Conservation (phyloP, 805 yeast genomes). For the Spathaspora boniae region DNA sequence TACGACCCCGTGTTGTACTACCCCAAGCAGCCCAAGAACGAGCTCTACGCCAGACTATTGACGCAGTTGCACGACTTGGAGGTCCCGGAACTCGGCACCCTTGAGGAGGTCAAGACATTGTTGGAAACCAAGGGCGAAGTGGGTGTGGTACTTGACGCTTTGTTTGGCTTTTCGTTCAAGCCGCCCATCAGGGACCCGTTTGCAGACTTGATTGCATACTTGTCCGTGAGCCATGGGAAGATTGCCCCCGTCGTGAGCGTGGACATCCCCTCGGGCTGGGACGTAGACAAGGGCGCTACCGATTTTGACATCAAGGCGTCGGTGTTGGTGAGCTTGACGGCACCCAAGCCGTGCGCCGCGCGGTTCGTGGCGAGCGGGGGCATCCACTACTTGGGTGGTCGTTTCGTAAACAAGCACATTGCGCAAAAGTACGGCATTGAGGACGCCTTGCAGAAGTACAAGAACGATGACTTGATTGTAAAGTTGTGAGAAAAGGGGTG, state of each 20-base stretch:
- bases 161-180: slow-evolving; percentile 91
- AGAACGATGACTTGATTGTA: slow-evolving; percentile 35
- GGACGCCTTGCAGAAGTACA: slow-evolving; percentile 29
- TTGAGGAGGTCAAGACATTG: slow-evolving; percentile 26
- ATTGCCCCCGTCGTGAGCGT: slow-evolving; percentile 68
- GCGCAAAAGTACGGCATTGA: slow-evolving; percentile 74
- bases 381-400: slow-evolving; percentile 82
- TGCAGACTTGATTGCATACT: slow-evolving; percentile 33
- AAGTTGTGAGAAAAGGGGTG: slow-evolving; percentile 25
- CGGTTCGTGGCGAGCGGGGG: slow-evolving; percentile 31
- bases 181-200: slow-evolving; percentile 87
- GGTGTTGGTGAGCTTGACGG: slow-evolving; percentile 79
- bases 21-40: slow-evolving; percentile 60
- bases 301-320: slow-evolving; percentile 52
- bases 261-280: slow-evolving; percentile 97
- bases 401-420: slow-evolving; percentile 66
- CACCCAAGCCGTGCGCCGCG: slow-evolving; percentile 85
- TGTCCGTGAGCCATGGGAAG: slow-evolving; percentile 31
- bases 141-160: slow-evolving; percentile 58
- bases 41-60: slow-evolving; percentile 55
- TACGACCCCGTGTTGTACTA: slow-evolving; percentile 74
- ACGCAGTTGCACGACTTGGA: slow-evolving; percentile 65
- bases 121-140: slow-evolving; percentile 18
- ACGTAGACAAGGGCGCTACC: slow-evolving; percentile 81
- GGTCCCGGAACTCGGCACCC: slow-evolving; percentile 50